A percentile compares a stretch with the other conserved stretches of the same genome.
phyloP scores from a whole-genome alignment of 1,284 basidiomycete genomes.

The Pterulicium gracile region DNA sequence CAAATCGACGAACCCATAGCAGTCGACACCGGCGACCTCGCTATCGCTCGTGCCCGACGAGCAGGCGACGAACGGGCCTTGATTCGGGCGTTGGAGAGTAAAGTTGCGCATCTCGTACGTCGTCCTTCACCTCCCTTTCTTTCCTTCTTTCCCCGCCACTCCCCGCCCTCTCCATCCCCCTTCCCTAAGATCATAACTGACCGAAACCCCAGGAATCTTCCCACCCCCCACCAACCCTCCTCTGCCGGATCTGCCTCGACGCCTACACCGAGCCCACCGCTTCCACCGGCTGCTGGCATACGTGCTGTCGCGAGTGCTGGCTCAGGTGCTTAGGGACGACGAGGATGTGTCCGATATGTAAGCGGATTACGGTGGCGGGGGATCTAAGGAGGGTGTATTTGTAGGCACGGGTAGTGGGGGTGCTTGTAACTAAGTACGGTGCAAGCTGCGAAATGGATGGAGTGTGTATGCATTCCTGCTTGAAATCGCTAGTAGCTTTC shows the following conservation, averaged over 20 bases:
- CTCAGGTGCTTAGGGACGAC: slow-evolving; percentile 69
- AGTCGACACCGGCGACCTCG: slow-evolving; percentile 31
- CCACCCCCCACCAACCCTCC: slow-evolving; percentile 31
- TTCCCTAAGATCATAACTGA: not conserved
- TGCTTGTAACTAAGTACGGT: no score
- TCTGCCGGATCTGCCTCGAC: slow-evolving; percentile 71
- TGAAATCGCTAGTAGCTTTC: no score
- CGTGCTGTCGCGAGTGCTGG: slow-evolving; percentile 73
- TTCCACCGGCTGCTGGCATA: slow-evolving; percentile 80
- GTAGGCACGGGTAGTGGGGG: no score
- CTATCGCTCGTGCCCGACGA: slow-evolving; percentile 35
- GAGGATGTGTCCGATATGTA: slow-evolving; percentile 74
- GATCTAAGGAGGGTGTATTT: slow-evolving; percentile 64
- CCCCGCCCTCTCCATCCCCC: no score
- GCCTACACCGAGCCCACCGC: slow-evolving; percentile 66
- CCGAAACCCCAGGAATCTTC: not conserved
- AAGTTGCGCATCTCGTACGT: slow-evolving; percentile 44
- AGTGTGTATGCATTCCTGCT: no score
- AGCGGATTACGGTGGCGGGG: slow-evolving; percentile 62
- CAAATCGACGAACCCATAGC: slow-evolving; percentile 32
- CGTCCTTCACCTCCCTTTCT: no score
- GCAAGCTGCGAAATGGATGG: no score
- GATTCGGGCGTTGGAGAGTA: slow-evolving; percentile 46
- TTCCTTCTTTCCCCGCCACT: no score
- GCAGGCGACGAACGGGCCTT: slow-evolving; percentile 36